These are phyloP conservation scores for Coemansia sp. DNA, from an alignment of 371 early-diverging fungal species.

Conservation along the genomic window DNA sequence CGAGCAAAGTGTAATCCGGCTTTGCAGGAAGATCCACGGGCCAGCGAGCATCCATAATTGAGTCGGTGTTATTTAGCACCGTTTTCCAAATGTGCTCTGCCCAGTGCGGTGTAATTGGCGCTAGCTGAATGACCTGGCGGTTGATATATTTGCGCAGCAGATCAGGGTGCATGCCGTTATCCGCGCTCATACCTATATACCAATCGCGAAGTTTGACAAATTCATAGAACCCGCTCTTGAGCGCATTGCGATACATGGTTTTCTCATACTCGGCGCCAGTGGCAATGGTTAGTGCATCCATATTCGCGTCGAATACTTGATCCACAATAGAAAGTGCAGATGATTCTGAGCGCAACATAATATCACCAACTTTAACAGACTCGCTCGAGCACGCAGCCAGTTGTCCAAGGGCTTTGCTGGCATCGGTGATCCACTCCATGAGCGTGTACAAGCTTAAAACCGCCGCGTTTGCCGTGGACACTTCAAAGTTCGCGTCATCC, in stretches of 20 bases:
- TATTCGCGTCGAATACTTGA: conserved; percentile 82
- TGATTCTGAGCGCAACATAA: conserved; percentile 49
- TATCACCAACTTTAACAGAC: conserved; percentile 46
- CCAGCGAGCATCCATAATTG: conserved; percentile 73
- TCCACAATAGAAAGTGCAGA: conserved; percentile 71
- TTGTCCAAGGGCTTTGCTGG: conserved; percentile 32
- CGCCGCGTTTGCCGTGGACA: conserved; percentile 92
- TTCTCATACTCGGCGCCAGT: conserved; percentile 78
- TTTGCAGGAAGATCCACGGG: conserved; percentile 53
- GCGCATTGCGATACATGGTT: conserved; percentile 92
- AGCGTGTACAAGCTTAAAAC: conserved; percentile 93
- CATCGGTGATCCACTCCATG: conserved; percentile 86
- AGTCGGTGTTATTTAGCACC: conserved; percentile 69
- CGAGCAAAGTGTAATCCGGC: conserved; percentile 60
- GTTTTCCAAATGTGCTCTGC: conserved; percentile 85
- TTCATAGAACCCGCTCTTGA: conserved; percentile 95
- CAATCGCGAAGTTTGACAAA: conserved; percentile 86
- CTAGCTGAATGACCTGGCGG: conserved; percentile 76
- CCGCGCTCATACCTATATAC: conserved; percentile 84
- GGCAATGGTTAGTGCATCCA: conserved; percentile 69
- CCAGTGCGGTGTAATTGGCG: conserved; percentile 94
- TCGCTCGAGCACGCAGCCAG: conserved; percentile 51
- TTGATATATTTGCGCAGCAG: conserved; percentile 79
- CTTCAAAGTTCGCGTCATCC: conserved; percentile 99
- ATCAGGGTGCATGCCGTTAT: conserved; percentile 78